Conservation (phyloP, 2,329 filamentous ascomycete species). For the Hymenoscyphus fraxineus region DNA sequence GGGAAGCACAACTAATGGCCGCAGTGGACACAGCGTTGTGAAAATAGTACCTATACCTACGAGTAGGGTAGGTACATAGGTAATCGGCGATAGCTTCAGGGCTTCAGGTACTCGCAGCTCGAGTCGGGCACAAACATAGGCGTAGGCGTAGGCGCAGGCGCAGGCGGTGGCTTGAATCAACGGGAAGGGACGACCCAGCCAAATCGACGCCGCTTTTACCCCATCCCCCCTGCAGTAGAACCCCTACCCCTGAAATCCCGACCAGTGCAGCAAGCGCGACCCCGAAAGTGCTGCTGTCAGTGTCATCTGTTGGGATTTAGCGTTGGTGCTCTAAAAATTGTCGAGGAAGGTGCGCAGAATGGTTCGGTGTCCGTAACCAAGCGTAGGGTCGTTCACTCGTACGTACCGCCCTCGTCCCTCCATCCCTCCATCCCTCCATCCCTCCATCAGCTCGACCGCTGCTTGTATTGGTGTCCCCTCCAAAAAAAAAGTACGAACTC, state of each 20-base stretch:
- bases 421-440: conserved; percentile 2
- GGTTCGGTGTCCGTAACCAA: conserved; percentile 8
- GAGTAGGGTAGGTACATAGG: too few species aligned
- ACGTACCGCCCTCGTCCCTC: background rate
- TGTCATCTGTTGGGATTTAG: conserved; percentile 1
- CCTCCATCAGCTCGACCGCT: conserved; percentile 10
- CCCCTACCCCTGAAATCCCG: conserved; percentile 2
- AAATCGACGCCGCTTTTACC: background rate
- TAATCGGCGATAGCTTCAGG: background rate
- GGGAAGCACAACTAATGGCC: background rate
- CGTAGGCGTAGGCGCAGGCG: background rate
- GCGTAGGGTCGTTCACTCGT: background rate
- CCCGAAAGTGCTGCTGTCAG: conserved; percentile 3
- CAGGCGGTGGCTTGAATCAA: background rate
- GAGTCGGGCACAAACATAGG: too few species aligned
- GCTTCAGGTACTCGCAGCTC: background rate
- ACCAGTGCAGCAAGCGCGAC: background rate
- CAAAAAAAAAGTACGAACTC: background rate
- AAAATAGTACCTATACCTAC: background rate
- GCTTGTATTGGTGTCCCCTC: background rate
- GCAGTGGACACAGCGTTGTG: background rate
- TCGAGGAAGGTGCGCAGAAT: conserved; percentile 3
- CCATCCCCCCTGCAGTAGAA: background rate
- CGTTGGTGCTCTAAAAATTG: conserved; percentile 2
- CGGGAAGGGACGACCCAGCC: background rate